phyloP scores from a whole-genome alignment of 139 green algal genomes.

The Coccomyxa sp. region DNA sequence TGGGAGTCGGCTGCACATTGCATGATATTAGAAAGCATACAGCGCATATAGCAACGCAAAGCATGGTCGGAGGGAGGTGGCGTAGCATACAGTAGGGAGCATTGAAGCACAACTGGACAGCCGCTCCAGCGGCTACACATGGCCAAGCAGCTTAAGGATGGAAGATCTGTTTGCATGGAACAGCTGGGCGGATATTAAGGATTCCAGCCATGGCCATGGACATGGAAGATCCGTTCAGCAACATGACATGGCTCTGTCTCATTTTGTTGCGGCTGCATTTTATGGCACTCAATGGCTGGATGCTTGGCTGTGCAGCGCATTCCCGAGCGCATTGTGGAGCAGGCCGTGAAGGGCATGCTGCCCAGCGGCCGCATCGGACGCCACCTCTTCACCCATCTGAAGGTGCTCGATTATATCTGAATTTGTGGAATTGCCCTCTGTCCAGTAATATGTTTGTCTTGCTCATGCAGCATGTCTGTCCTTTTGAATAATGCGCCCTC shows the following conservation, averaged over 20 bases:
- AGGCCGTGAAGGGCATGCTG: conserved; percentile 96
- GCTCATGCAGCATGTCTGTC: neutral
- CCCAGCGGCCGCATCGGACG: conserved; percentile 87
- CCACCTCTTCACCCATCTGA: conserved; percentile 87
- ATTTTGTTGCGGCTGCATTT: no score
- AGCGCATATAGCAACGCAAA: no score
- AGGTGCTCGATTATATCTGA: conserved; percentile 32
- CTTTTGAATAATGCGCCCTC: neutral
- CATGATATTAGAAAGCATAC: neutral
- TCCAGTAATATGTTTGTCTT: neutral
- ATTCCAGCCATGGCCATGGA: no score
- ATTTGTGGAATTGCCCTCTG: neutral
- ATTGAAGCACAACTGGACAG: neutral
- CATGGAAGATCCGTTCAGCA: no score
- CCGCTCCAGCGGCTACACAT: neutral
- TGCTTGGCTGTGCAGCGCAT: conserved; percentile 60
- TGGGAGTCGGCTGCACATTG: neutral
- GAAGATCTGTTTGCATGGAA: no score
- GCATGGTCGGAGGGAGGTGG: no score
- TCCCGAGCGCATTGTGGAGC: conserved; percentile 96
- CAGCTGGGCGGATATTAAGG: no score
- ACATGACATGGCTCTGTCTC: no score
- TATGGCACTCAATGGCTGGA: no score
- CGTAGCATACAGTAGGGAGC: no score
- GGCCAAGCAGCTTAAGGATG: no score